Conservation (phyloP, 2,329 filamentous ascomycete genomes). For the Penicillium sp. region DNA sequence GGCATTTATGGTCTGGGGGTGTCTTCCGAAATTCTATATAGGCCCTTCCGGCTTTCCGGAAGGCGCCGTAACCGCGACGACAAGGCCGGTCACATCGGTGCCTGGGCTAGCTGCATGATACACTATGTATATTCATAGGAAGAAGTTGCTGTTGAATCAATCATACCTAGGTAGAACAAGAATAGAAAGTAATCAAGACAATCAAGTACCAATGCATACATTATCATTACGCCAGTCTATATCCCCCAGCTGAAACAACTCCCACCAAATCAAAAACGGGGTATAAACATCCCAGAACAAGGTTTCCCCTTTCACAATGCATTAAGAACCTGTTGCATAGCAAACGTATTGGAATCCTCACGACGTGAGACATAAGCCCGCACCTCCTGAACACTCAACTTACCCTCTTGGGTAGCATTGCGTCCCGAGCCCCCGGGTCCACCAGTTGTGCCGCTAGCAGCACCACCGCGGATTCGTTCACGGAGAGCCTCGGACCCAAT, state of each 20-base stretch:
- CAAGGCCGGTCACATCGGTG: not conserved
- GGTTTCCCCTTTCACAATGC: constrained; percentile 47
- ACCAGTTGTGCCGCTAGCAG: constrained; percentile 47
- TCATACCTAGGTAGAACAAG: no score
- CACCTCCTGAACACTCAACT: constrained; percentile 52
- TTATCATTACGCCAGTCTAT: constrained; percentile 1
- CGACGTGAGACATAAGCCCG: constrained; percentile 79
- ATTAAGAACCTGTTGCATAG: constrained; percentile 78
- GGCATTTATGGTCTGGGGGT: not conserved
- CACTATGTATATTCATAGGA: no score
- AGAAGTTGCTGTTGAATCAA: not conserved
- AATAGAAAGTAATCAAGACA: not conserved
- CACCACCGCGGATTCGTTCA: constrained; percentile 64
- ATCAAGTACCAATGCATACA: not conserved
- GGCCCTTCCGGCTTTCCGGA: not conserved
- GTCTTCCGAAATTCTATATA: not conserved
- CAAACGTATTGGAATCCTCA: constrained; percentile 77
- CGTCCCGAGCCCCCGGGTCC: constrained; percentile 45
- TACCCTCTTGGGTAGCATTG: constrained; percentile 50
- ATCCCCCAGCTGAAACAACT: not conserved
- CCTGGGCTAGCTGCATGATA: no score
- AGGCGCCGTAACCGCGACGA: not conserved
- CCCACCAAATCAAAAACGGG: not conserved
- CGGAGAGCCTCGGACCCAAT: constrained; percentile 76
- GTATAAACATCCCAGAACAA: constrained; percentile 1